phyloP scores from a whole-genome alignment of 1,284 basidiomycete genomes.

The Ganoderma sinense region DNA sequence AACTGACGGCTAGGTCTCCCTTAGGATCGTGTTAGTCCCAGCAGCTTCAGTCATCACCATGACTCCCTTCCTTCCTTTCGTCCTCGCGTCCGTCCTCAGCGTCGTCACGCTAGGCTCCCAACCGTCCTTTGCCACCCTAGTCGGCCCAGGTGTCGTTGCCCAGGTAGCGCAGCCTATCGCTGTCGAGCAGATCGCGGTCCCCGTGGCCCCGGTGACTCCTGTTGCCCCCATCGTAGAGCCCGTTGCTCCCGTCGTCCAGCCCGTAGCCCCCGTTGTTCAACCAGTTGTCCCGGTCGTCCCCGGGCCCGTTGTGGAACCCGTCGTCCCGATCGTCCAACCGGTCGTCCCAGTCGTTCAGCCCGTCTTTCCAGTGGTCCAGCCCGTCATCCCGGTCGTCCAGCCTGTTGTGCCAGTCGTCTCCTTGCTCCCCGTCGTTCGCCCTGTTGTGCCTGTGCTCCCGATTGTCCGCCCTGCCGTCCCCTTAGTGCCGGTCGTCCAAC shows the following conservation, averaged over 20 bases:
- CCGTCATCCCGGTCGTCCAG: background rate
- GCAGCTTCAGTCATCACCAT: constrained; percentile 1
- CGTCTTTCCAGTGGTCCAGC: background rate
- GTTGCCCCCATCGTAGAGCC: no score
- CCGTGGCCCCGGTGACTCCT: background rate
- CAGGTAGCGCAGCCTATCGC: constrained; percentile 2
- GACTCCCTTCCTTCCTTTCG: constrained; percentile 4
- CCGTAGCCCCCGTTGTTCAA: background rate
- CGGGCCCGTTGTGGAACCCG: background rate
- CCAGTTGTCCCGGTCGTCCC: background rate
- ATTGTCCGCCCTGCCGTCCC: background rate
- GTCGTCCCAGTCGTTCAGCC: background rate
- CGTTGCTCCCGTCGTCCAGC: background rate
- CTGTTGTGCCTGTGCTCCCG: background rate
- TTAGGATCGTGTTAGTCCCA: constrained; percentile 1
- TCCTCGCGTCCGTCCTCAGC: constrained; percentile 2
- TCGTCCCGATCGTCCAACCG: background rate
- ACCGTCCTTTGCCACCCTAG: background rate
- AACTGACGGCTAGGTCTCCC: background rate
- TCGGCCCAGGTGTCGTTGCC: background rate
- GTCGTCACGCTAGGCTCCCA: background rate
- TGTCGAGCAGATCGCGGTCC: background rate
- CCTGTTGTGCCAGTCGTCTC: background rate
- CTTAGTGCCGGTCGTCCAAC: background rate
- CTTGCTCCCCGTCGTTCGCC: no score